Base-by-base conservation (phyloP, 2,329 filamentous ascomycete species). In the Fragosphaeria purpurea region DNA sequence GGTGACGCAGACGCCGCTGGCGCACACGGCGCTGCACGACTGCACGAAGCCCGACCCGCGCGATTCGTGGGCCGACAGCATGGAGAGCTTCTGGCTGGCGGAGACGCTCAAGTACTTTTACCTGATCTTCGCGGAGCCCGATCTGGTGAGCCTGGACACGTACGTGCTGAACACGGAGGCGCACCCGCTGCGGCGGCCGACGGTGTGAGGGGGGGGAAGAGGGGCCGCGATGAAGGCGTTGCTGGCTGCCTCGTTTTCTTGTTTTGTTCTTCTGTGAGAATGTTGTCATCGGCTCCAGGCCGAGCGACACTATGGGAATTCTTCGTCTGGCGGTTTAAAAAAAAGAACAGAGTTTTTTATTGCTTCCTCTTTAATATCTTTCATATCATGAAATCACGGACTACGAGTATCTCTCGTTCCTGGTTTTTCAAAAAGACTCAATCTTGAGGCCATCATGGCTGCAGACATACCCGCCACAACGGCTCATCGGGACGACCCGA, bases 21-120 rank as follows among this genome's bases (percentile, higher is more conserved):
- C 71, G 7, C 68, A 71, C 62, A 69, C 72, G 39, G 63, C 69
- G 9, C 77, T 77, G 55, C 65, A 63, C 0, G 48, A 53, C 45
- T 51, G 41, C 48, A 56, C 55, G 9, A n/a, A 1, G 13, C 35
- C 40, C 6, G n/a, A 47, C n/a, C 50, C 55, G 38, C 49, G 44
- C 12, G 10, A 12, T 6, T 34, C 48, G 13, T 44, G 44, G 45
- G 34, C 48, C 37, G 46, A 52, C 43, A 46, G 43, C 8, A 50
- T 41, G 22, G 45, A 73, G 70, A 75, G 73, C 49, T 88, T 87
- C 61, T 89, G 85, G 82, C 70, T 86, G 58, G 81, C 81, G 4
- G 85, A 89, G 70, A 89, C 84, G 41, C 65, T 87, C 57, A 90
- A 88, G 66, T 88, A 88, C 59, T 88, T 88, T 54, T 89, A 84